A percentile compares a stretch with the other conserved stretches of the same genome.
These are phyloP conservation scores for Globisporangium nagaii DNA, from an alignment of 352 stramenopile species.

Conservation along the genomic window DNA sequence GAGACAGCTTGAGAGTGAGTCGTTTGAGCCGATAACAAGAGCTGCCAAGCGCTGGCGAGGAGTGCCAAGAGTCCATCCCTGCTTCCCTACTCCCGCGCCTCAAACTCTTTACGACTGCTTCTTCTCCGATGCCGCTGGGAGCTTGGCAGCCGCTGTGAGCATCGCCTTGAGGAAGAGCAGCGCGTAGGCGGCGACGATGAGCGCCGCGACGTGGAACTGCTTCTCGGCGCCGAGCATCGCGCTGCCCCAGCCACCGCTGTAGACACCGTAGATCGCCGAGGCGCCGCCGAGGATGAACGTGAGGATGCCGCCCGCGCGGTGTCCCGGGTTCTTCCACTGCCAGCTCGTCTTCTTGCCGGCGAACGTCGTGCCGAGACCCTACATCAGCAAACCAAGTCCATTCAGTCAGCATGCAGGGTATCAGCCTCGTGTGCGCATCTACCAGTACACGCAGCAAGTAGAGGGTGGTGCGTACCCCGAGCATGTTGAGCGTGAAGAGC, in stretches of 20 bases:
- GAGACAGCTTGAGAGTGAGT: too few relatives aligned
- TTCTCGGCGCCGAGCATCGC: slow-evolving; percentile 36
- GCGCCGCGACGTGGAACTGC: slow-evolving; percentile 38
- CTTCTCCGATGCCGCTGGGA: background rate
- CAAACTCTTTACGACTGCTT: slow-evolving; percentile 3
- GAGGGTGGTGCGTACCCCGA: slow-evolving; percentile 27
- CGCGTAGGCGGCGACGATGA: slow-evolving; percentile 33
- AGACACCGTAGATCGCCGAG: slow-evolving; percentile 39
- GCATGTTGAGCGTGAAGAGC: slow-evolving; percentile 48
- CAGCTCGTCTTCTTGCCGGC: slow-evolving; percentile 55
- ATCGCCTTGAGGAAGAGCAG: slow-evolving; percentile 41
- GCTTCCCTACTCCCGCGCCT: too few relatives aligned
- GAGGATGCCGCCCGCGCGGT: slow-evolving; percentile 51
- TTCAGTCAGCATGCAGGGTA: too few relatives aligned
- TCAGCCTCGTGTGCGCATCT: too few relatives aligned
- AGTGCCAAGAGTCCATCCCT: background rate
- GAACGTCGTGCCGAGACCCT: slow-evolving; percentile 54
- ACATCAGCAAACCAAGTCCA: background rate
- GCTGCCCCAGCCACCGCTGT: slow-evolving; percentile 47
- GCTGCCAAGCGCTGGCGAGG: too few relatives aligned
- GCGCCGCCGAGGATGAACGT: slow-evolving; percentile 43
- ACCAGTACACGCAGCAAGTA: background rate
- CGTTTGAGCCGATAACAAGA: too few relatives aligned
- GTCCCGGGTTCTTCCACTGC: slow-evolving; percentile 65
- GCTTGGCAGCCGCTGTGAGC: slow-evolving; percentile 10